Evolutionary conservation across 345 rosid genomes (phyloP).

Genomic region (Erucastrum elatum): DNA sequence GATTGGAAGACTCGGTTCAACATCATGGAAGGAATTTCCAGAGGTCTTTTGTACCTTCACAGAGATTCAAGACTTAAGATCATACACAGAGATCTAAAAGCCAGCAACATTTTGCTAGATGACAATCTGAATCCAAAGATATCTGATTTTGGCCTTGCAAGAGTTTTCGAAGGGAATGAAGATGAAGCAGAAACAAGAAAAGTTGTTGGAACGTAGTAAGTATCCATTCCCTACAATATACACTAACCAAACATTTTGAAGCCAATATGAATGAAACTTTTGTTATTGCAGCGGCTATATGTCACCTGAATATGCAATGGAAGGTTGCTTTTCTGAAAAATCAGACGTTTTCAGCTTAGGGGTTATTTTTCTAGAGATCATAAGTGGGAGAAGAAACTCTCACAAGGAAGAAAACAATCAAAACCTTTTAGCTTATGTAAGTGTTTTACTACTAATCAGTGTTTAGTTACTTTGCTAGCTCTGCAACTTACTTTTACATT

Average conservation of each 20-base stretch:
- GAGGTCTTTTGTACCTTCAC: constrained; percentile 54
- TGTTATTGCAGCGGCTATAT: constrained; percentile 48
- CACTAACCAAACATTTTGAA: background rate
- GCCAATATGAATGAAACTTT: background rate
- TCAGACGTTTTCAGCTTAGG: constrained; percentile 51
- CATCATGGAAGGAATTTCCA: constrained; percentile 50
- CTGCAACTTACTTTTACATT: background rate
- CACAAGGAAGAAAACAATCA: constrained; percentile 29
- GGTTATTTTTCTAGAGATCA: constrained; percentile 46
- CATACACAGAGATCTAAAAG: constrained; percentile 54
- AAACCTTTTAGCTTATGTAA: constrained; percentile 43
- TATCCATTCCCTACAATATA: background rate
- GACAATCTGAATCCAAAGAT: constrained; percentile 52
- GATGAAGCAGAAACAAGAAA: constrained; percentile 48
- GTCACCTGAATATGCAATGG: constrained; percentile 53
- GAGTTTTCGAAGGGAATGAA: constrained; percentile 41
- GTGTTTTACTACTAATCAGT: constrained; percentile 13
- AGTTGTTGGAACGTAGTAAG: constrained; percentile 56
- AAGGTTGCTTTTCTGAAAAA: constrained; percentile 48
- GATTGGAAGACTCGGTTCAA: constrained; percentile 46
- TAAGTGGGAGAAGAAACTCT: constrained; percentile 47
- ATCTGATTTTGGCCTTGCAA: constrained; percentile 53
- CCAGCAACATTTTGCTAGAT: constrained; percentile 54
- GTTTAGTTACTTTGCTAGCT: constrained; percentile 3
- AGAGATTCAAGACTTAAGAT: constrained; percentile 52